Conservation (phyloP, 805 yeast genomes). For the Limtongia smithiae region DNA sequence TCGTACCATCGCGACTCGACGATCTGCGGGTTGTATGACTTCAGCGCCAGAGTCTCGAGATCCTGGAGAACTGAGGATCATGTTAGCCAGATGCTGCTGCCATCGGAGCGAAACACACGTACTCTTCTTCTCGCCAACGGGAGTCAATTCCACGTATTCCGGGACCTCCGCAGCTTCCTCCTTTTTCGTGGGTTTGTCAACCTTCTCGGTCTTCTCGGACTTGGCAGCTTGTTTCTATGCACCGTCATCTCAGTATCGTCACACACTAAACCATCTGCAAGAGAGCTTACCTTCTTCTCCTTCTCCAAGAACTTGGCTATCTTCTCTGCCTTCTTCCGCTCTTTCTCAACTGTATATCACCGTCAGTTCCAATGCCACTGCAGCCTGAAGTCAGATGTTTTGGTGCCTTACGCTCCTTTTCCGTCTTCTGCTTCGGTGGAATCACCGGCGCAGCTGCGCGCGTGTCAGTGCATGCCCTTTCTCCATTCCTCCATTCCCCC, state of each 20-base stretch:
- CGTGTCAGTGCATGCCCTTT: too few species aligned
- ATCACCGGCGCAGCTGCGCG: background rate
- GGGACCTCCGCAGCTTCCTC: slow-evolving; percentile 69
- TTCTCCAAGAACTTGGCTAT: slow-evolving; percentile 86
- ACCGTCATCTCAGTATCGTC: background rate
- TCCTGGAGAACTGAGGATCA: slow-evolving; percentile 52
- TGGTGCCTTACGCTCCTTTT: slow-evolving; percentile 28
- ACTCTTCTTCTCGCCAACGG: slow-evolving; percentile 82
- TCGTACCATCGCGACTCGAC: slow-evolving; percentile 97
- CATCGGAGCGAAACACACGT: background rate
- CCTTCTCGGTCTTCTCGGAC: slow-evolving; percentile 42
- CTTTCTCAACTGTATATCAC: slow-evolving; percentile 57
- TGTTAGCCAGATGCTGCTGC: background rate
- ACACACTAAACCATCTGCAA: background rate
- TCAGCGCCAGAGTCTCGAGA: slow-evolving; percentile 86
- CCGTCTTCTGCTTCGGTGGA: slow-evolving; percentile 30
- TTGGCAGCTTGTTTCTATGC: slow-evolving; percentile 44
- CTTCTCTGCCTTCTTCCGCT: slow-evolving; percentile 86
- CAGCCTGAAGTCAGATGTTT: too few species aligned
- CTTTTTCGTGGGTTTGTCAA: slow-evolving; percentile 44
- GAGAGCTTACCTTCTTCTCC: slow-evolving; percentile 50
- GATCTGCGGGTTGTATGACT: slow-evolving; percentile 86
- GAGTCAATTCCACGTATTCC: slow-evolving; percentile 80
- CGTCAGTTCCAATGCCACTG: background rate
- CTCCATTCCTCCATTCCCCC: too few species aligned